Conservation (phyloP, 2,329 filamentous ascomycete genomes). For the Colletotrichum sansevieriae region DNA sequence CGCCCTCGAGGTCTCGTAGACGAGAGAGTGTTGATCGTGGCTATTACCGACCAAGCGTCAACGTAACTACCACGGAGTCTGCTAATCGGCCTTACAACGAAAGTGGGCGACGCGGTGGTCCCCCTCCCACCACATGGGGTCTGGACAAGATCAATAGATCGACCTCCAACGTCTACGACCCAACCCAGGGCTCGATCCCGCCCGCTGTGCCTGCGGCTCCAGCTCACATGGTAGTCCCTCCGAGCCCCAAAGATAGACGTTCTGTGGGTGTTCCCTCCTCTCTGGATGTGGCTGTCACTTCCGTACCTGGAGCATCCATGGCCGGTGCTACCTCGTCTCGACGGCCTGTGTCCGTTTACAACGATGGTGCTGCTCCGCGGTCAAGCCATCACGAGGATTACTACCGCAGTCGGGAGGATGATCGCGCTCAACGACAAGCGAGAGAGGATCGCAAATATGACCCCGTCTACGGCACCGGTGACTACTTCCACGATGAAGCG, state of each 20-base stretch:
- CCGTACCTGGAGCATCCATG: constrained; percentile 31
- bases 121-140: constrained; percentile 77
- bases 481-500: constrained; percentile 61
- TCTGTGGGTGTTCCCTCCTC: constrained; percentile 27
- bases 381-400: constrained; percentile 61
- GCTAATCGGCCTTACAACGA: constrained; percentile 48
- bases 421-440: constrained; percentile 56
- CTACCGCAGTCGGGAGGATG: constrained; percentile 63
- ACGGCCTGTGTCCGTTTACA: constrained; percentile 66
- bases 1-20: constrained; percentile 55
- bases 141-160: constrained; percentile 75
- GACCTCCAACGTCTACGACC: constrained; percentile 58
- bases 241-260: constrained; percentile 51
- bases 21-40: constrained; percentile 68
- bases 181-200: constrained; percentile 62
- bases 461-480: constrained; percentile 47
- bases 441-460: constrained; percentile 56
- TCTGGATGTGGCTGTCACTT: constrained; percentile 31
- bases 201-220: constrained; percentile 52
- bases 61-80: constrained; percentile 43
- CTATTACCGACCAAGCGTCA: constrained; percentile 69
- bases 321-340: constrained; percentile 47
- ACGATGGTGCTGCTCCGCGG: constrained; percentile 60
- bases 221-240: constrained; percentile 50
- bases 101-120: constrained; percentile 58